These are phyloP conservation scores for Diaporthe eres DNA, from an alignment of 2,329 filamentous ascomycete genomes.

Conservation along the genomic window DNA sequence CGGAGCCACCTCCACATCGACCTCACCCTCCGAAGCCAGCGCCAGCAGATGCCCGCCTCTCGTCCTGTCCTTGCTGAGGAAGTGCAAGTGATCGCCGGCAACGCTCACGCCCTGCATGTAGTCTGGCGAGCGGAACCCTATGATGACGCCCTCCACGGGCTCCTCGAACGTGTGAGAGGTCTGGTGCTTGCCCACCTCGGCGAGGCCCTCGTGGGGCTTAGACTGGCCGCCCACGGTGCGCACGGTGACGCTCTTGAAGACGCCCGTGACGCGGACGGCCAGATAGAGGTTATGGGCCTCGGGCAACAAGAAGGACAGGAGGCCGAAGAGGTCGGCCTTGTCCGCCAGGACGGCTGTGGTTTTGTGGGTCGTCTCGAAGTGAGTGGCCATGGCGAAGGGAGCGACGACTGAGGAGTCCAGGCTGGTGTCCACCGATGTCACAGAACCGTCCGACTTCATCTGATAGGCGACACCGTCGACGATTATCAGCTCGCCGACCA, in stretches of 20 bases:
- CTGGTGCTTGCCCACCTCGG: constrained; percentile 49
- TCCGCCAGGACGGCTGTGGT: constrained; percentile 44
- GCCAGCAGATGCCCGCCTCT: constrained; percentile 51
- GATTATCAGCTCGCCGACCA: constrained; percentile 54
- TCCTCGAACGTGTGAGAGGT: constrained; percentile 48
- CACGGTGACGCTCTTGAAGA: constrained; percentile 49
- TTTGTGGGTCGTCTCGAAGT: constrained; percentile 47
- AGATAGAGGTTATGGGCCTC: constrained; percentile 50
- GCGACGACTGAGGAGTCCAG: constrained; percentile 45
- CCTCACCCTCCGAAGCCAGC: constrained; percentile 49
- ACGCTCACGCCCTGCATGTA: constrained; percentile 53
- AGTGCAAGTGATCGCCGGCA: constrained; percentile 53
- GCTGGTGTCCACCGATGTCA: constrained; percentile 45
- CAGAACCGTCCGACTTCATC: constrained; percentile 53
- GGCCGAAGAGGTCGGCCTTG: constrained; percentile 48
- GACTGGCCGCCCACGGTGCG: constrained; percentile 52
- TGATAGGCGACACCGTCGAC: constrained; percentile 51
- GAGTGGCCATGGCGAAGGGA: constrained; percentile 53
- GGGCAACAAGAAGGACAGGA: constrained; percentile 47
- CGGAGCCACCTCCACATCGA: constrained; percentile 48
- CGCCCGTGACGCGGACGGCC: constrained; percentile 49
- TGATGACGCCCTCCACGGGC: constrained; percentile 47
- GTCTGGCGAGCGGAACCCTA: constrained; percentile 52
- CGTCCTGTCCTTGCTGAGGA: constrained; percentile 50
- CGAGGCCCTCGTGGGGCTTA: constrained; percentile 47